Evolutionary conservation across 306 rosid genomes (phyloP), one percentile per base, ranked within the genome.

Genomic region (Glycyrrhiza uralensis): DNA sequence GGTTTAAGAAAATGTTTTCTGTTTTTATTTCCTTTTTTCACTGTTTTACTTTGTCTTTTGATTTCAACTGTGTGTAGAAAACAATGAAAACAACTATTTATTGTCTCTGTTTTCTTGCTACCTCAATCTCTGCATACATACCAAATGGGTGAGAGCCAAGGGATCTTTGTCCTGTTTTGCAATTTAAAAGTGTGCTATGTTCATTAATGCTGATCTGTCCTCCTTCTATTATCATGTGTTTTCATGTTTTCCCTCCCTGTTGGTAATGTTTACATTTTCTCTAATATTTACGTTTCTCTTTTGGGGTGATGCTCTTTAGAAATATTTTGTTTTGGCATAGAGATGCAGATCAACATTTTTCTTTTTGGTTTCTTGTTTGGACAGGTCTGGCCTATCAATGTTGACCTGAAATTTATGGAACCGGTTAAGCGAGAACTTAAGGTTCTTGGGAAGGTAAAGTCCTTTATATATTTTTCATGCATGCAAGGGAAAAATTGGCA

Each of bases 351-450:
- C 57, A 32, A 58, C 47, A 28, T 42, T 62, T 58, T 58, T 66
- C 59, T 11, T 61, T 17, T 14, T 6, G 46, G n/a, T 61, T 69
- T 60, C 66, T 33, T 59, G 23, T 74, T 47, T 78, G 74, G 65
- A 71, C 89, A 93, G 98, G 94, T 94, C 50, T 94, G 98, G 98
- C 98, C 97, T 6, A 72, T 94, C 13, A 74, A 36, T 14, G 81
- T 91, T 28, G 69, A 94, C 82, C 75, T 94, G 71, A 86, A 89
- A 52, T 77, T 94, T 74, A 36, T 94, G 82, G 96, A 94, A 87
- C 98, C 98, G 0, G 92, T 94, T 74, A 94, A 92, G 30, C 80
- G 89, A 70, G 98, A 94, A 79, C 96, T 94, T 64, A 91, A 89
- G 85, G 7, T 71, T 36, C 85, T 94, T 55, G 98, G 97, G 60